Base-by-base conservation (phyloP, 148 eudicot species). In the Chenopodium suecicum region DNA sequence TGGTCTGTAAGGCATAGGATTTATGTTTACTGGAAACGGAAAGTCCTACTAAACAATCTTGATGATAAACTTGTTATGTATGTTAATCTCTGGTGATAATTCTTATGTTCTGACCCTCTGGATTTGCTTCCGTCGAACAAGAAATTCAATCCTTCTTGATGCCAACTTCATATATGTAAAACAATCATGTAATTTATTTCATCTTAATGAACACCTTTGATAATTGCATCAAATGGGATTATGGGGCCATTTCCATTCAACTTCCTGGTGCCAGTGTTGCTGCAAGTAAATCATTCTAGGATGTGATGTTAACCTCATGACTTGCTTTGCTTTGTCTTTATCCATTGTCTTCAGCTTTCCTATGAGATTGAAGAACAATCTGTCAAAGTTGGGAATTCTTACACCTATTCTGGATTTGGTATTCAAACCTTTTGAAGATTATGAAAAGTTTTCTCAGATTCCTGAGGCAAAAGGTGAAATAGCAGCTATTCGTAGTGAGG, bases 391-490 rank as follows among this genome's bases (percentile, higher is more conserved):
- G 82, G 99, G 97, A 50, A 74, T 91, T 77, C 95, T 94, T 58
- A 75, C 78, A 56, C 80, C 78, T 73, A 25, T 90, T 64, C 84
- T 96, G 81, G 91, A 89, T 37, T 80, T 91, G 66, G 80, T 91
- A 72, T 87, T 90, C 64, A 85, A 89, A 78, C 85, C 87, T 81
- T 83, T 80, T 25, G 91, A 86, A 81, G 85, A 86, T 10, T 77
- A 70, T 70, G 89, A 82, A 70, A 92, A 84, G 80, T 86, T 80
- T 82, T 88, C 88, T 68, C 88, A 77, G 86, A 87, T 97, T 79
- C 98, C 99, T 2, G 99, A 89, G 86, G 99, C 98, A 47, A 93
- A 90, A 81, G 98, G 98, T 29, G 78, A 90, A 34, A 88, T 97
- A 79, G 85, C 83, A 8, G 94, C 99, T 64, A 85, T 97, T 76